Evolutionary conservation across 2,329 filamentous ascomycete species (phyloP).

Genomic region (Chrysosporium keratinophilum): DNA sequence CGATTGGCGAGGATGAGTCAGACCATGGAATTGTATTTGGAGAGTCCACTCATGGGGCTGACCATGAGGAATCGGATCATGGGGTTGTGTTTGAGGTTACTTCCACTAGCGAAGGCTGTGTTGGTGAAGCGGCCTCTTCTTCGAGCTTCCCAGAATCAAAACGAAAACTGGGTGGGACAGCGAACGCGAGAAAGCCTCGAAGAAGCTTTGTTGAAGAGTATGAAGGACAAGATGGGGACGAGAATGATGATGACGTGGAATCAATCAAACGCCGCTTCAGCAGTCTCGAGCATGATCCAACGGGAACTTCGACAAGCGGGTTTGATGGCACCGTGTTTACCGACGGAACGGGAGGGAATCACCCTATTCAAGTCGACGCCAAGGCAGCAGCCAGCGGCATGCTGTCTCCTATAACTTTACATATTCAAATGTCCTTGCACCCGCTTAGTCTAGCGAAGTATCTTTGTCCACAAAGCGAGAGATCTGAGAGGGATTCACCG

Average conservation of each 20-base stretch:
- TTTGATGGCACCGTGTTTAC: slow-evolving; percentile 34
- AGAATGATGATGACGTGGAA: slow-evolving; percentile 41
- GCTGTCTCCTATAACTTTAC: slow-evolving; percentile 41
- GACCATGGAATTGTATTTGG: slow-evolving; percentile 32
- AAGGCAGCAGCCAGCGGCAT: slow-evolving; percentile 20
- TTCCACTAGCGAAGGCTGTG: slow-evolving; percentile 16
- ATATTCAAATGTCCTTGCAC: slow-evolving; percentile 60
- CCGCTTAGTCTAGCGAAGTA: slow-evolving; percentile 53
- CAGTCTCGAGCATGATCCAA: slow-evolving; percentile 23
- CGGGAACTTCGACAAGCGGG: slow-evolving; percentile 27
- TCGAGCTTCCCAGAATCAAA: slow-evolving; percentile 15
- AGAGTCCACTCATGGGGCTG: slow-evolving; percentile 26
- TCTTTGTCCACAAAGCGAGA: slow-evolving; percentile 25
- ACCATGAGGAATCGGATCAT: slow-evolving; percentile 17
- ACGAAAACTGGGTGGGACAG: not conserved
- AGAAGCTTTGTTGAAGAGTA: slow-evolving; percentile 11
- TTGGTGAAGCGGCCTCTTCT: slow-evolving; percentile 15
- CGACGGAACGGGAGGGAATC: slow-evolving; percentile 31
- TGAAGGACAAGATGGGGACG: slow-evolving; percentile 17
- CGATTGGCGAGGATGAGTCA: slow-evolving; percentile 6
- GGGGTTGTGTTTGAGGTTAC: slow-evolving; percentile 23
- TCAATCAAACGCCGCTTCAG: slow-evolving; percentile 37
- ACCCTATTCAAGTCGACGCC: slow-evolving; percentile 25
- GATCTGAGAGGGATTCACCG: slow-evolving; percentile 17
- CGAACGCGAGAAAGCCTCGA: not conserved